phyloP scores from a whole-genome alignment of 2,329 filamentous ascomycete species.

The Anthostomella pinea region DNA sequence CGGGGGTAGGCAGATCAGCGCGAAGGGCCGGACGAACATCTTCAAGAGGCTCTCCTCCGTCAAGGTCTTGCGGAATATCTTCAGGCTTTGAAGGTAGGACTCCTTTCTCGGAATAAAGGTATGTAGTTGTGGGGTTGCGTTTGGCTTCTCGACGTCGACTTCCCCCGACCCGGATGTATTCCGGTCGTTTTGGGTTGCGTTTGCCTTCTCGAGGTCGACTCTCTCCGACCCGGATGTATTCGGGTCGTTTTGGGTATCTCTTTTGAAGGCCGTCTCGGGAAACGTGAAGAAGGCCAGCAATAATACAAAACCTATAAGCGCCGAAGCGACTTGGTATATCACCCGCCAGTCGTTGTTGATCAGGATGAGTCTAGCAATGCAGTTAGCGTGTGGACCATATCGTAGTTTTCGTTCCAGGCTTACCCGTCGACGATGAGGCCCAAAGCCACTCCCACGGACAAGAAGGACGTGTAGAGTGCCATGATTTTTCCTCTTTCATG shows the following conservation, averaged over 20 bases:
- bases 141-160: conserved; percentile 16
- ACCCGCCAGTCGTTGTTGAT: conserved; percentile 47
- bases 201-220: conserved; percentile 16
- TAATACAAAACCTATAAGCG: conserved; percentile 47
- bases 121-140: conserved; percentile 7
- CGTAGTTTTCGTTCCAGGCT: conserved; percentile 5
- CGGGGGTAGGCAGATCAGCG: conserved; percentile 48
- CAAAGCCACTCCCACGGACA: conserved; percentile 41
- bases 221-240: not conserved
- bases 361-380: conserved; percentile 41
- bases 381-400: conserved; percentile 3
- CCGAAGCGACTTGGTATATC: conserved; percentile 50
- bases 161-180: not conserved
- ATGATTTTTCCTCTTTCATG: conserved; percentile 53
- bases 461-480: conserved; percentile 42
- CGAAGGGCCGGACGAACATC: conserved; percentile 48
- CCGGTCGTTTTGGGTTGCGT: conserved; percentile 3
- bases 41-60: conserved; percentile 46
- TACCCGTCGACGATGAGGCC: conserved; percentile 43
- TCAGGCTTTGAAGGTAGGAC: conserved; percentile 36
- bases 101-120: conserved; percentile 18
- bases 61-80: conserved; percentile 38
- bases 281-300: conserved; percentile 51
- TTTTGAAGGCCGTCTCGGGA: conserved; percentile 51
- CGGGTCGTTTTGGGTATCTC: conserved; percentile 19